Percentiles rank a stretch among this genome's conserved stretches.
Conservation (phyloP, 2,329 filamentous ascomycete genomes). For the Neofusicoccum sp. region DNA sequence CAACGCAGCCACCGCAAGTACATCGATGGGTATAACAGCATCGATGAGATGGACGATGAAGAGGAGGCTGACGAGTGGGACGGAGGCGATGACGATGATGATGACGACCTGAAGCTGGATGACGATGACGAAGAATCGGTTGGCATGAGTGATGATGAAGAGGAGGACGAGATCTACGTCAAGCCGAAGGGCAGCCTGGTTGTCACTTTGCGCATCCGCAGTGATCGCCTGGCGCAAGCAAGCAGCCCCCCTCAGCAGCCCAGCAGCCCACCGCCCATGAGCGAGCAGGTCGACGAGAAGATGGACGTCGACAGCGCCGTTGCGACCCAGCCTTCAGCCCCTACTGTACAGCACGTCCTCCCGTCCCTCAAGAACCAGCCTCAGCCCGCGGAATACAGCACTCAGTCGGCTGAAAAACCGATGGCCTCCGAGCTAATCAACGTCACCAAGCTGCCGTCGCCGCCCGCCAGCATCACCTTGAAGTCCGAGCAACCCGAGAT, state of each 20-base stretch:
- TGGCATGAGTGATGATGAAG: conserved; percentile 42
- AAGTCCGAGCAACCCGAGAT: conserved; percentile 3
- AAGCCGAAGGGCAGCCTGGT: conserved; percentile 10
- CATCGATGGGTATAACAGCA: conserved; percentile 57
- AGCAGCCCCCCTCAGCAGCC: conserved; percentile 10
- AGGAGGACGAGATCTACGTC: conserved; percentile 24
- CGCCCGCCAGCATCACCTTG: background rate
- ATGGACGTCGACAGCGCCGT: background rate
- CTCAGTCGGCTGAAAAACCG: background rate
- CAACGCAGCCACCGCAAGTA: conserved; percentile 45
- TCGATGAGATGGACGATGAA: conserved; percentile 65
- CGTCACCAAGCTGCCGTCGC: conserved; percentile 8
- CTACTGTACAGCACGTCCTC: background rate
- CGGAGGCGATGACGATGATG: conserved; percentile 71
- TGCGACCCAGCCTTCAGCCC: background rate
- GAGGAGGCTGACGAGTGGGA: conserved; percentile 70
- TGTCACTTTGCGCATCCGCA: conserved; percentile 2
- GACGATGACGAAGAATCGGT: conserved; percentile 53
- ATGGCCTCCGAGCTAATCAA: background rate
- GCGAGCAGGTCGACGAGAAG: background rate
- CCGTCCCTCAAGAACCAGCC: background rate
- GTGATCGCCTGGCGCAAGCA: conserved; percentile 6
- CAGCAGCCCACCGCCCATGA: background rate
- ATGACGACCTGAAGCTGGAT: conserved; percentile 60
- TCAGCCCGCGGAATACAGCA: background rate